These are phyloP conservation scores for Jamesozyma rosinii DNA, from an alignment of 805 yeast species.

Conservation along the genomic window DNA sequence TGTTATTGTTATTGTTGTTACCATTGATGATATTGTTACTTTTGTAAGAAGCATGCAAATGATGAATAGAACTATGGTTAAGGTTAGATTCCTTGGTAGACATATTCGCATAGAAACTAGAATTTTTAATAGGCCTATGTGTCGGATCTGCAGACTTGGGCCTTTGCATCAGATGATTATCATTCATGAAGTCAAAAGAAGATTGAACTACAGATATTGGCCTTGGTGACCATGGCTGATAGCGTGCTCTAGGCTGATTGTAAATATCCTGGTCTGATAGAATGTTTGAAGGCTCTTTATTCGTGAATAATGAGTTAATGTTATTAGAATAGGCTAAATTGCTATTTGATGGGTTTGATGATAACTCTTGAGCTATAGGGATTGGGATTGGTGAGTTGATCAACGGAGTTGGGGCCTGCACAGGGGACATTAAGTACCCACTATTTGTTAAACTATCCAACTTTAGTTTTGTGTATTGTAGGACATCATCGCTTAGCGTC, in stretches of 20 bases:
- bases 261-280: not conserved
- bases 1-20: not conserved
- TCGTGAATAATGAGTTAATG: conserved; percentile 14
- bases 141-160: conserved; percentile 38
- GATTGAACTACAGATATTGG: conserved; percentile 34
- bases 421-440: conserved; percentile 15
- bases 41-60: conserved; percentile 8
- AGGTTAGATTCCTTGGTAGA: conserved; percentile 4
- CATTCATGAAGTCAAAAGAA: conserved; percentile 24
- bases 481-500: conserved; percentile 42
- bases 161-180: conserved; percentile 25
- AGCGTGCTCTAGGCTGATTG: conserved; percentile 3
- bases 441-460: conserved; percentile 31
- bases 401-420: conserved; percentile 1
- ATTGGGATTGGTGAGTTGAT: conserved; percentile 23
- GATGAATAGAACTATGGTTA: not conserved
- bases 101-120: not conserved
- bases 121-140: not conserved
- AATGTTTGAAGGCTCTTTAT: not conserved
- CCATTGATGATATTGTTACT: conserved; percentile 7
- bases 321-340: conserved; percentile 2
- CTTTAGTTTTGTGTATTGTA: conserved; percentile 40
- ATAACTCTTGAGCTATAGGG: conserved; percentile 8
- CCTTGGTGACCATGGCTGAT: conserved; percentile 31
- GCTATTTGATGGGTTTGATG: conserved; percentile 1